These are phyloP conservation scores for Echeveria elegans DNA, from an alignment of 164 flowering plant genomes.

Conservation along the genomic window DNA sequence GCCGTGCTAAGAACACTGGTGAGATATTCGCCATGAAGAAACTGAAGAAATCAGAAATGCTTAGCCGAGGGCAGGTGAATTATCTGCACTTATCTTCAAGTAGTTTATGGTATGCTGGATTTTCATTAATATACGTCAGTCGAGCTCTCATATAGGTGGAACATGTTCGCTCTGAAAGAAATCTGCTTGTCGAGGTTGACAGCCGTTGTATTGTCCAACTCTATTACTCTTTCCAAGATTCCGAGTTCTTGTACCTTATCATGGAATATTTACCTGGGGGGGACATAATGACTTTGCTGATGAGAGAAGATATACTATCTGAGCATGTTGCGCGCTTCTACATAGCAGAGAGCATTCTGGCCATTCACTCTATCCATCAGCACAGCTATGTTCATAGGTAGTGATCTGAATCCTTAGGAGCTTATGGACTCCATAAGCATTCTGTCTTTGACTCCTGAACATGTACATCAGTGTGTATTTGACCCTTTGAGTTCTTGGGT, in stretches of 20 bases:
- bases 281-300: constrained; percentile 80
- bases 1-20: constrained; percentile 73
- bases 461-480: neutral
- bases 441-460: neutral
- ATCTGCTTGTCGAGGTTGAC: constrained; percentile 90
- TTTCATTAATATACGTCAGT: neutral
- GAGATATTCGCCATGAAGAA: constrained; percentile 86
- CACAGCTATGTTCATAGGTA: constrained; percentile 87
- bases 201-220: constrained; percentile 84
- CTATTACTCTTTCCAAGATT: constrained; percentile 84
- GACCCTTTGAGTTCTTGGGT: neutral
- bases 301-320: constrained; percentile 78
- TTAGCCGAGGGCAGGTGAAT: constrained; percentile 86
- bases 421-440: neutral
- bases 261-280: constrained; percentile 99
- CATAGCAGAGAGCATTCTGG: constrained; percentile 81
- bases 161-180: constrained; percentile 89
- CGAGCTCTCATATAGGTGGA: constrained; percentile 47
- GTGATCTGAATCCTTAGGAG: neutral
- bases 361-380: constrained; percentile 82
- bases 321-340: constrained; percentile 86
- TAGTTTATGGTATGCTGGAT: neutral
- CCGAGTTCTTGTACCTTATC: constrained; percentile 78
- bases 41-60: constrained; percentile 92
- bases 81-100: neutral